Base-by-base conservation (phyloP, 495 filamentous ascomycete genomes). In the Penicillium herquei region DNA sequence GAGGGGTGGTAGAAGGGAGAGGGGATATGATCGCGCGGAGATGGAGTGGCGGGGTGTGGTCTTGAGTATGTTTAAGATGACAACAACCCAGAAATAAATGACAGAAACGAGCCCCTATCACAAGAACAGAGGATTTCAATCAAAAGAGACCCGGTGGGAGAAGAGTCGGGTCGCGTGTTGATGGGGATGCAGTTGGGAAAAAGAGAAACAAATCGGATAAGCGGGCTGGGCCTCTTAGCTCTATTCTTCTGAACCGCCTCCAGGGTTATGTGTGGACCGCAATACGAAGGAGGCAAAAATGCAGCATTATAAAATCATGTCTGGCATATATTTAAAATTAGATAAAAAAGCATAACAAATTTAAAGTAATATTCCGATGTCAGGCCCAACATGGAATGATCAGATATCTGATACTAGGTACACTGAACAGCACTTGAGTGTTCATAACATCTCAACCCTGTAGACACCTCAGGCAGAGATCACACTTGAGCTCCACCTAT, bases 121-220 rank as follows among this genome's bases (percentile, higher is more conserved):
- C 21, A 26, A 26, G 21, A 26, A 26, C 21, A 26, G 21, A 26
- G 21, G 21, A 2, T 26, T 26, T 26, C 21, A 26, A 26, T 26
- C 21, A 1, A 26, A 26, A 26, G 21, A 26, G 21, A 26, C 21
- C 21, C 21, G 4, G 21, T 26, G 21, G 21, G 21, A 39, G 33
- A 30, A 4, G 18, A 48, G 48, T 49, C 44, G 49, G 48, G 55
- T 62, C 55, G 54, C 55, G 54, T 57, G 59, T 51, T 43, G 41
- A 14, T 39, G 21, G 31, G 37, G 26, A 33, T 53, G 50, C 51
- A 57, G 58, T 52, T 60, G 59, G 54, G 61, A 66, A 66, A 66
- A 66, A 61, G 61, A 64, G 57, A 66, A 63, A 66, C 63, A 66
- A 60, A 57, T 59, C 58, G 59, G 56, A 59, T 65, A 57, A 59